A percentile compares a stretch with the other conserved stretches of the same genome.
These are phyloP conservation scores for Elsinoe perseae DNA, from an alignment of 2,329 filamentous ascomycete genomes.

Conservation along the genomic window DNA sequence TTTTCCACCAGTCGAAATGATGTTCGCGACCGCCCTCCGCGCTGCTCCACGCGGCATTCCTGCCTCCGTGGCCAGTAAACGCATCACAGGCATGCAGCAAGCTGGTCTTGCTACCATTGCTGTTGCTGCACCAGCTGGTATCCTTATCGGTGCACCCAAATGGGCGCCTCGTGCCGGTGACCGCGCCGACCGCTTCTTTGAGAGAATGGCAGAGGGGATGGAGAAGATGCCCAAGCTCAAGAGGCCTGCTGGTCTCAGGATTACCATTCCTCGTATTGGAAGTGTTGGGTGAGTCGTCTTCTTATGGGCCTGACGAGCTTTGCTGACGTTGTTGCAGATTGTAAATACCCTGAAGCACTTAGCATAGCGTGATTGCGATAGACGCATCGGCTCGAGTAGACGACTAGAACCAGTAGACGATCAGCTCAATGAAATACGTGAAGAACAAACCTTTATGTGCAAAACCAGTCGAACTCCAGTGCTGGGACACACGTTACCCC, in stretches of 20 bases:
- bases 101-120: neutral
- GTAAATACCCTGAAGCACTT: neutral
- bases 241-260: neutral
- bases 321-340: neutral
- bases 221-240: constrained; percentile 14
- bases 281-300: constrained; percentile 13
- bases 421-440: neutral
- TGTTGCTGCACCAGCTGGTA: constrained; percentile 4
- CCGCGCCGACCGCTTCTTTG: constrained; percentile 14
- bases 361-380: neutral
- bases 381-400: constrained; percentile 5
- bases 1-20: constrained; percentile 1
- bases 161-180: constrained; percentile 14
- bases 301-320: neutral
- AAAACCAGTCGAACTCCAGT: too few species aligned
- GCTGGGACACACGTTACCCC: too few species aligned
- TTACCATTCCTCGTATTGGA: constrained; percentile 10
- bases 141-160: constrained; percentile 7
- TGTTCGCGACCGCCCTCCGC: constrained; percentile 16
- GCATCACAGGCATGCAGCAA: constrained; percentile 15
- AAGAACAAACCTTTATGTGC: too few species aligned
- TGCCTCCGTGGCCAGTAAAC: neutral
- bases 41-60: constrained; percentile 4
- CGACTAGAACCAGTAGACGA: neutral
- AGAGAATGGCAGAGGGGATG: constrained; percentile 12